Conservation (phyloP, 345 rosid species). For the Heritiera fomes region DNA sequence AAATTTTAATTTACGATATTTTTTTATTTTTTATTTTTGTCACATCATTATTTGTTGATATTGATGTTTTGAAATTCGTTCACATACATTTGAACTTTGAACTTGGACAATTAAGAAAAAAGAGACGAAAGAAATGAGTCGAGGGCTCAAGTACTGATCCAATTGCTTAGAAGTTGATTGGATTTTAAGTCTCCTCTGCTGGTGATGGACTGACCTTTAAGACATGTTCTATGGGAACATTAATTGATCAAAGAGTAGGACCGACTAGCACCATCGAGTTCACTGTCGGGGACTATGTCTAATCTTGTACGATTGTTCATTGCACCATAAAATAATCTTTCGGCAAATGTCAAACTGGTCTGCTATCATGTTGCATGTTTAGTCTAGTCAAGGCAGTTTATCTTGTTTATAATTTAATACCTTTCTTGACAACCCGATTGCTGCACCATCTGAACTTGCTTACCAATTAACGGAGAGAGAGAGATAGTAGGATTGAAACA, state of each 20-base stretch:
- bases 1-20: too few relatives aligned
- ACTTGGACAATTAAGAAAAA: background rate
- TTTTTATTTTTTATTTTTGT: too few relatives aligned
- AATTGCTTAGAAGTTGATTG: background rate
- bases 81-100: conserved; percentile 7
- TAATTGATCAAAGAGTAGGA: conserved; percentile 15
- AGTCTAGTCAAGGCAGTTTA: conserved; percentile 52
- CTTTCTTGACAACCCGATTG: conserved; percentile 46
- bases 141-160: background rate
- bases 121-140: background rate
- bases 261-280: conserved; percentile 32
- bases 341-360: conserved; percentile 23
- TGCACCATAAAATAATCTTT: conserved; percentile 22
- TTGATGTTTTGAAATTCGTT: conserved; percentile 7
- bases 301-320: conserved; percentile 34
- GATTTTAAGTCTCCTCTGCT: background rate
- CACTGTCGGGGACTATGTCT: conserved; percentile 53
- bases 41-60: background rate
- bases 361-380: conserved; percentile 53
- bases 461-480: conserved; percentile 9
- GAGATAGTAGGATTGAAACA: background rate
- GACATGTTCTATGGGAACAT: background rate
- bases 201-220: background rate
- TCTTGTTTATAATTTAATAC: conserved; percentile 46
- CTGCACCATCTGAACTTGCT: conserved; percentile 35